Evolutionary conservation across 306 rosid species (phyloP).

Genomic region (Hylodesmum podocarpum): DNA sequence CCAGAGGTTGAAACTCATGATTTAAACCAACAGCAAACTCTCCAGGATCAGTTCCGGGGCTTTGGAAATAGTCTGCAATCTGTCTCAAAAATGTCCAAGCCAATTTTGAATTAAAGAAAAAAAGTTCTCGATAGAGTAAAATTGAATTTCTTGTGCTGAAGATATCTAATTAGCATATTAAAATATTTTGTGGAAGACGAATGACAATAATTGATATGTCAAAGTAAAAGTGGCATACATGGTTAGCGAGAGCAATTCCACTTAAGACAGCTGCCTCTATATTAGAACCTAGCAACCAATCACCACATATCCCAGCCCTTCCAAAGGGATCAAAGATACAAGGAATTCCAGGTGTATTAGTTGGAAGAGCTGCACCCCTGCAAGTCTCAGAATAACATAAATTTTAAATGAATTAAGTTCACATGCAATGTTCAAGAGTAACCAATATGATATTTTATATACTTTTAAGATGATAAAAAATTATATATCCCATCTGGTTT

Average conservation of each 20-base stretch:
- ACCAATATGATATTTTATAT: not conserved
- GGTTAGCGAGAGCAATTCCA: slow-evolving; percentile 82
- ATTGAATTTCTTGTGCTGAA: slow-evolving; percentile 1
- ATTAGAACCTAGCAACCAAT: slow-evolving; percentile 93
- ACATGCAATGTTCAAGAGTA: not conserved
- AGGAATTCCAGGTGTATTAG: slow-evolving; percentile 75
- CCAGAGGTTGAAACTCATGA: slow-evolving; percentile 58
- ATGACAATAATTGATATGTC: not conserved
- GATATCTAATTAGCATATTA: not conserved
- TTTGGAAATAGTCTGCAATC: slow-evolving; percentile 78
- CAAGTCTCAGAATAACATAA: slow-evolving; percentile 19
- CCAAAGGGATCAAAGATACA: slow-evolving; percentile 89
- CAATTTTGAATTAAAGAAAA: not conserved
- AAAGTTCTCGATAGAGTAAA: not conserved
- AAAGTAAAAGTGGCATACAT: slow-evolving; percentile 46
- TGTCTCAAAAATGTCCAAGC: slow-evolving; percentile 32
- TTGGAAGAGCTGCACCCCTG: slow-evolving; percentile 99
- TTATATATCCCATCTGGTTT: not conserved
- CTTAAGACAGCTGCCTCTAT: slow-evolving; percentile 87
- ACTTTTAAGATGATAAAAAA: not conserved
- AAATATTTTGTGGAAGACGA: not conserved
- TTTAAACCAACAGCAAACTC: slow-evolving; percentile 73
- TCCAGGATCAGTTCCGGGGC: slow-evolving; percentile 39
- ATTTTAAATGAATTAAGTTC: not conserved
- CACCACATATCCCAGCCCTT: slow-evolving; percentile 94